Conservation (phyloP, 768 basidiomycete species). For the Pisolithus microcarpus region DNA sequence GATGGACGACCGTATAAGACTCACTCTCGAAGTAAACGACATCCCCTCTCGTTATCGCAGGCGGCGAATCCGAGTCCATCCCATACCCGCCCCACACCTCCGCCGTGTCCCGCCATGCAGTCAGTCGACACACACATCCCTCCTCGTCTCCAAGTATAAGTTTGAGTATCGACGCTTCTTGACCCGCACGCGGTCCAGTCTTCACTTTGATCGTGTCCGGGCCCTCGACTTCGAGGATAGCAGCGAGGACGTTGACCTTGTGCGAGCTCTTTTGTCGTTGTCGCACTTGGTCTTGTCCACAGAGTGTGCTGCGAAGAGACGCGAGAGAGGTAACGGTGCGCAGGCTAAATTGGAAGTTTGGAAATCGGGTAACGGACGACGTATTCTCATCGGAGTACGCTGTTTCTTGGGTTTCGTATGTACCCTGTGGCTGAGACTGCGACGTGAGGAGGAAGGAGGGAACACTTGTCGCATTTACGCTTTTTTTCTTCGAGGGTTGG, state of each 20-base stretch:
- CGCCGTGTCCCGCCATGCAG: conserved; percentile 73
- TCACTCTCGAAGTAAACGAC: conserved; percentile 63
- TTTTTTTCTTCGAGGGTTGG: neutral
- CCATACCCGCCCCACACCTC: conserved; percentile 57
- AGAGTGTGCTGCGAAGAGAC: conserved; percentile 22
- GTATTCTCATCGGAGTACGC: conserved; percentile 44
- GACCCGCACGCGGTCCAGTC: conserved; percentile 63
- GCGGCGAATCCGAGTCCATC: conserved; percentile 25
- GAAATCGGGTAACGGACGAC: conserved; percentile 52
- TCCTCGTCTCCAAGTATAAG: conserved; percentile 70
- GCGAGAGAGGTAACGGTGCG: conserved; percentile 51
- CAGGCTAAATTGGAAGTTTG: conserved; percentile 65
- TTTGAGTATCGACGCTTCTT: conserved; percentile 59
- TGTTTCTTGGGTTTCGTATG: conserved; percentile 39
- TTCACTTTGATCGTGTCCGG: conserved; percentile 63
- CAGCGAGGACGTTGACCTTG: conserved; percentile 57
- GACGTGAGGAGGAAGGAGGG: conserved; percentile 23
- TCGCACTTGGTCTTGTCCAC: neutral
- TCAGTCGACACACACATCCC: conserved; percentile 60
- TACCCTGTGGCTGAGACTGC: conserved; percentile 20
- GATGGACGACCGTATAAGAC: conserved; percentile 15
- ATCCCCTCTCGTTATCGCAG: conserved; percentile 55
- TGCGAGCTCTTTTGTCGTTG: conserved; percentile 20
- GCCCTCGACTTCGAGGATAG: conserved; percentile 69
- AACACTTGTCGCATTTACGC: conserved; percentile 8